These are phyloP conservation scores for Musa itinerans DNA, from an alignment of 176 grass and related monocot genomes.

Conservation along the genomic window DNA sequence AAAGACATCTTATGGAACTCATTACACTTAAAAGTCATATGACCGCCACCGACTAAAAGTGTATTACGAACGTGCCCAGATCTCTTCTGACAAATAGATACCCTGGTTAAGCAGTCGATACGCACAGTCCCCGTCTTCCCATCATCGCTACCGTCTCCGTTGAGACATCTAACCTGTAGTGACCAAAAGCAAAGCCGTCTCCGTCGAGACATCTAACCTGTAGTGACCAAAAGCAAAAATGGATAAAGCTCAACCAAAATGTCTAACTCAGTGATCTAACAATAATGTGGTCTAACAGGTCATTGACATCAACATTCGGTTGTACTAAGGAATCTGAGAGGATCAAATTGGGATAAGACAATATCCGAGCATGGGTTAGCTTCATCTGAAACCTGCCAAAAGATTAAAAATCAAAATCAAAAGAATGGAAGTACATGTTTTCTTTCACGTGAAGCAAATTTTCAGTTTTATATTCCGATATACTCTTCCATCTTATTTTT, in stretches of 20 bases:
- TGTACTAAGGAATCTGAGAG: conserved; percentile 77
- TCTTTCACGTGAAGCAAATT: conserved; percentile 80
- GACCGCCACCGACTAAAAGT: too few species aligned
- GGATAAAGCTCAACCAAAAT: not conserved
- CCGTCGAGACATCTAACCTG: conserved; percentile 30
- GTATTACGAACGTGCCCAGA: too few species aligned
- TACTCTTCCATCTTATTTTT: conserved; percentile 81
- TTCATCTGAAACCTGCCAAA: conserved; percentile 78
- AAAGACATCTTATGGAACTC: too few species aligned
- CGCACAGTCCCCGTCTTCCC: conserved; percentile 97
- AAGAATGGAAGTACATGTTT: conserved; percentile 21
- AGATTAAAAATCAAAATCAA: conserved; percentile 26
- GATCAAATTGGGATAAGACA: conserved; percentile 66
- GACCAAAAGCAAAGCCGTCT: too few species aligned
- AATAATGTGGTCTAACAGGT: not conserved
- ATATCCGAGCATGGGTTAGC: conserved; percentile 62
- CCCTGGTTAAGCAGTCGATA: conserved; percentile 95
- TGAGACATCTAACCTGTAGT: too few species aligned
- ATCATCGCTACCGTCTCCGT: too few species aligned
- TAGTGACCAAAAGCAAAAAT: not conserved
- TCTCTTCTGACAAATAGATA: not conserved
- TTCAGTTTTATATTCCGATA: conserved; percentile 79
- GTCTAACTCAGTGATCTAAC: not conserved
- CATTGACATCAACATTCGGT: not conserved
- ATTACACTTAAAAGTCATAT: too few species aligned